Evolutionary conservation across 208 protist species (phyloP).

Genomic region (Wallacemonas sp.): DNA sequence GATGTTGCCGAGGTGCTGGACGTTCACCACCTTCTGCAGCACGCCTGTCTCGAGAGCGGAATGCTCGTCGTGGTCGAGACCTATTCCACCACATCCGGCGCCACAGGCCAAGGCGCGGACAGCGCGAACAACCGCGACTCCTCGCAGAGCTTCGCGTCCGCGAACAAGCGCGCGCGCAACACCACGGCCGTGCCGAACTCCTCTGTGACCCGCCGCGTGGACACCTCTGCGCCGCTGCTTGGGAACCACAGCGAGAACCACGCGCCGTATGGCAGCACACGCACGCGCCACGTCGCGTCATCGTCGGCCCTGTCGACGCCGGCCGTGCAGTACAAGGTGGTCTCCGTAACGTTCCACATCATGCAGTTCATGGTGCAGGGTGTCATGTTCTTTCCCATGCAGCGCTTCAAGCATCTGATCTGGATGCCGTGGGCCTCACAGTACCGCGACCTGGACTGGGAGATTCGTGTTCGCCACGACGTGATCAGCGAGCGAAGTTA

Average conservation of each 20-base stretch:
- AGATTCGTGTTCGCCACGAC: slow-evolving; percentile 36
- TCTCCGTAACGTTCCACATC: slow-evolving; percentile 58
- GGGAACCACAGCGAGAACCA: slow-evolving; percentile 1
- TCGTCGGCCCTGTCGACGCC: neutral
- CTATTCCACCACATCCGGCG: neutral
- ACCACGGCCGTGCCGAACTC: neutral
- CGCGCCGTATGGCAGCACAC: neutral
- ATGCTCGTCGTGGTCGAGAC: slow-evolving; percentile 40
- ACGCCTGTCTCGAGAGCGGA: slow-evolving; percentile 44
- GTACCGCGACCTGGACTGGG: slow-evolving; percentile 68
- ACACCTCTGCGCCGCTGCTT: slow-evolving; percentile 5
- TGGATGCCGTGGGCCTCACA: slow-evolving; percentile 67
- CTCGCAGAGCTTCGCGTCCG: neutral
- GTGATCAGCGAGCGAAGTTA: slow-evolving; percentile 21
- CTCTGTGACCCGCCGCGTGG: neutral
- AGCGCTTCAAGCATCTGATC: slow-evolving; percentile 46
- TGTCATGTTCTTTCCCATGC: slow-evolving; percentile 62
- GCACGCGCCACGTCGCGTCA: no score
- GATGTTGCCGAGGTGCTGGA: slow-evolving; percentile 20
- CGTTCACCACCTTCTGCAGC: slow-evolving; percentile 36
- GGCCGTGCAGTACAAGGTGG: slow-evolving; percentile 27
- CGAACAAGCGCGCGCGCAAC: neutral
- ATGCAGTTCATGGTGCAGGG: slow-evolving; percentile 79
- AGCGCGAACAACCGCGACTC: neutral
- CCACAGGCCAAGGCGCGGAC: neutral